Evolutionary conservation across 2,329 filamentous ascomycete genomes (phyloP), one percentile per base, ranked within the genome.

Genomic region (Aspergillus glaucus): DNA sequence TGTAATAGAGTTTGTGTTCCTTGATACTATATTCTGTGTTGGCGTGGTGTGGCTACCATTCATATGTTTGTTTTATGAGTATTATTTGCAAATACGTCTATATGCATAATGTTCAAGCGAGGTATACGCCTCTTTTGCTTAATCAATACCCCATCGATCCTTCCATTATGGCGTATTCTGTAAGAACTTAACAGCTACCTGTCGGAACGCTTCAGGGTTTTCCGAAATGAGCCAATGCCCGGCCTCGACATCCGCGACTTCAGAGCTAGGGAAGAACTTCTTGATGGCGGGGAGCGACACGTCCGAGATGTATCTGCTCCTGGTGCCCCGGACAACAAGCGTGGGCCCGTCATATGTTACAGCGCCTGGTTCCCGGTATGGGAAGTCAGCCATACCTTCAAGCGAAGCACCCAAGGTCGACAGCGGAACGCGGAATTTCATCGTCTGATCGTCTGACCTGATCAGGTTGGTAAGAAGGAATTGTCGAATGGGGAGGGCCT

Each of bases 391-490:
- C 73, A 97, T 81, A 55, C 87, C 76, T 57, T 83, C 79, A 37
- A 98, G 74, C 0, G 83, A 77, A 43, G 77, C 75, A 3, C 78
- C 84, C 0, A 98, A 74, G 3, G 81, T 83, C 43, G 79, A 76
- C 9, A 98, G 73, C 0, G 93, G 92, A 3, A 97, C 82, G 24
- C 88, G 81, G 71, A 93, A 96, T 58, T 80, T 84, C 59, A 86
- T 79, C 2, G 74, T 74, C 28, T 79, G 75, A 45, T 76, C 71
- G 3, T 77, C 70, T 15, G 68, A 61, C 4, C 84, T 80, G 56
- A 86, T 70, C 36, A 97, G 75, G 64, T 97, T 98, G 9, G 87
- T 88, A 1, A 98, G 80, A 14, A 98, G 79, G 67, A 97, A 98
- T 63, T 96, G 91, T 2, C 93, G 85, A 56, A 98, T 85, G 0